Conservation (phyloP, 2,329 filamentous ascomycete genomes). For the Chaetomium sp. region DNA sequence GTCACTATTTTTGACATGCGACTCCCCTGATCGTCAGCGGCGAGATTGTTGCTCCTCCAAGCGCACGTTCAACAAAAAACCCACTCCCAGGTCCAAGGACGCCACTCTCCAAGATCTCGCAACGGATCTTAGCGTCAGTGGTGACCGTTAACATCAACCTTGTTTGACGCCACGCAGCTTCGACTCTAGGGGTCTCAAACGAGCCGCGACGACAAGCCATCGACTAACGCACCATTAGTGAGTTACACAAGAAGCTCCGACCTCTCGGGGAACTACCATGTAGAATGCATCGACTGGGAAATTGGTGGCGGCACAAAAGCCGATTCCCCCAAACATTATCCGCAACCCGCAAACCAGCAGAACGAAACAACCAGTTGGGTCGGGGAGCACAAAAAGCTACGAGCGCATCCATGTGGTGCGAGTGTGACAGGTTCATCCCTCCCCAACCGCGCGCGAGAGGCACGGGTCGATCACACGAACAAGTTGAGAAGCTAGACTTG, state of each 20-base stretch:
- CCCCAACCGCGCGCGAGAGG: conserved; percentile 12
- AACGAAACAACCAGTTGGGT: not conserved
- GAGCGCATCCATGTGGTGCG: conserved; percentile 12
- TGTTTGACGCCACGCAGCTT: conserved; percentile 29
- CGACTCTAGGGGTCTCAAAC: not conserved
- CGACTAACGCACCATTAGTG: not conserved
- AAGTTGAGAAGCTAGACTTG: conserved; percentile 10
- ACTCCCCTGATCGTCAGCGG: conserved; percentile 22
- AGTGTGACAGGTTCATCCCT: conserved; percentile 19
- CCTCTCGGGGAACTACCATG: not conserved
- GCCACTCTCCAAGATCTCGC: conserved; percentile 24
- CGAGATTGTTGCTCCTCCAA: conserved; percentile 20
- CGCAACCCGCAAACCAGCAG: not conserved
- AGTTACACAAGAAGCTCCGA: not conserved
- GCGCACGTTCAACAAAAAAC: not conserved
- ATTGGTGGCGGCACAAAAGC: not conserved
- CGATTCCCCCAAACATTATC: not conserved
- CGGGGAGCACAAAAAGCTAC: conserved; percentile 9
- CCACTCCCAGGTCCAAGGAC: not conserved
- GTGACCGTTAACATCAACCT: conserved; percentile 27
- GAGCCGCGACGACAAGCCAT: not conserved
- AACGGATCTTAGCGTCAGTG: conserved; percentile 23
- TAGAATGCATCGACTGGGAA: not conserved
- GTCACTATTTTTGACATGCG: conserved; percentile 21
- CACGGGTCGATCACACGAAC: conserved; percentile 29